Evolutionary conservation across 345 rosid species (phyloP).

Genomic region (Kernera saxatilis): DNA sequence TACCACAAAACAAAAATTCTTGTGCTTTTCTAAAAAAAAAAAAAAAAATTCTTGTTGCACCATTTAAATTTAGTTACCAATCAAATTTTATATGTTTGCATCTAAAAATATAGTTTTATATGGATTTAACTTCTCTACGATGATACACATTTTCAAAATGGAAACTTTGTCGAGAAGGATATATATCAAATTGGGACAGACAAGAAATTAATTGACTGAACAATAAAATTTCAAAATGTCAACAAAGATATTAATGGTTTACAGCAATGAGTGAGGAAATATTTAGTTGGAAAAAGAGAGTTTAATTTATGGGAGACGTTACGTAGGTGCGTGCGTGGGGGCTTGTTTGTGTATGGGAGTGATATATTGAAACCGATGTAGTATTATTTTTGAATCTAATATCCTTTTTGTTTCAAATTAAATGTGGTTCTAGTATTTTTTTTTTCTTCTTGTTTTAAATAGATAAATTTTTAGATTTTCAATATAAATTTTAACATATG

Average conservation of each 20-base stretch:
- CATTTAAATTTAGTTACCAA: background rate
- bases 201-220: slow-evolving; percentile 13
- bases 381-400: background rate
- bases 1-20: too few relatives aligned
- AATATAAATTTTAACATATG: background rate
- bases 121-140: background rate
- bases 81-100: background rate
- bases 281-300: slow-evolving; percentile 17
- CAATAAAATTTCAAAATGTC: slow-evolving; percentile 16
- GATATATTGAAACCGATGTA: background rate
- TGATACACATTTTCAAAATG: background rate
- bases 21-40: too few relatives aligned
- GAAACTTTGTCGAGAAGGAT: background rate
- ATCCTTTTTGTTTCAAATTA: background rate
- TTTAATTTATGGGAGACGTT: slow-evolving; percentile 13
- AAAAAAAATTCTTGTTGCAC: background rate
- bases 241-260: slow-evolving; percentile 24
- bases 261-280: slow-evolving; percentile 21
- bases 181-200: slow-evolving; percentile 15
- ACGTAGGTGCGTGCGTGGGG: slow-evolving; percentile 16
- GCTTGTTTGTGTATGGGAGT: slow-evolving; percentile 2
- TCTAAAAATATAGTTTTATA: background rate
- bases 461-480: background rate
- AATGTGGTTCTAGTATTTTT: background rate
- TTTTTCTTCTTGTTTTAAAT: background rate